phyloP scores from a whole-genome alignment of 1,284 basidiomycete genomes.

The Anthracocystis walkeri region DNA sequence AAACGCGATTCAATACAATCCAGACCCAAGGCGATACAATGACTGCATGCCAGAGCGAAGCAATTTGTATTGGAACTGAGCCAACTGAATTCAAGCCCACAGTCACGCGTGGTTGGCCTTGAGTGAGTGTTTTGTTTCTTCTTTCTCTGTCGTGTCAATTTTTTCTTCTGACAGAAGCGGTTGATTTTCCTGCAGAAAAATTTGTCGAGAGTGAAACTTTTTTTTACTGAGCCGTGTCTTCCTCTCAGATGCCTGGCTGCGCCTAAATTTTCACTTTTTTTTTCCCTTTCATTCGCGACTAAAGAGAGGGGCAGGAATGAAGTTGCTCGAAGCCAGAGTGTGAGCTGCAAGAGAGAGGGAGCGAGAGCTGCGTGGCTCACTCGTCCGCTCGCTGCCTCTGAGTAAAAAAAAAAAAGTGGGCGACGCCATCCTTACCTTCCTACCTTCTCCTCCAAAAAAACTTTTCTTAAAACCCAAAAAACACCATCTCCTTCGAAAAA shows the following conservation, averaged over 20 bases:
- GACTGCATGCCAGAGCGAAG: too few relatives aligned
- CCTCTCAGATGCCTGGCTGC: too few relatives aligned
- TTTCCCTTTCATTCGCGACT: constrained; percentile 6
- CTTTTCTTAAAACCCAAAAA: constrained; percentile 46
- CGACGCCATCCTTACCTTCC: constrained; percentile 27
- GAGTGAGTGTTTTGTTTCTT: background rate
- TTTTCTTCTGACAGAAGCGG: too few relatives aligned
- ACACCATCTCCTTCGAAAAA: constrained; percentile 42
- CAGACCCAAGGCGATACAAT: too few relatives aligned
- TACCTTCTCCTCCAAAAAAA: constrained; percentile 47
- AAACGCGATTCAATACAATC: too few relatives aligned
- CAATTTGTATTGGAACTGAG: background rate
- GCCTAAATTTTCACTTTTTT: constrained; percentile 3
- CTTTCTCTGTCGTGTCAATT: too few relatives aligned
- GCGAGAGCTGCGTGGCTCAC: background rate
- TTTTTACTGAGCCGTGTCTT: constrained; percentile 5
- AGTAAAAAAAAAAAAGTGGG: constrained; percentile 5
- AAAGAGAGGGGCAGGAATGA: background rate
- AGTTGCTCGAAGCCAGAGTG: background rate
- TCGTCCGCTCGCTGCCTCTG: constrained; percentile 11
- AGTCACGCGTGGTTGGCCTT: background rate
- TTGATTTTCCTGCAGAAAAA: constrained; percentile 4
- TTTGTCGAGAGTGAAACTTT: constrained; percentile 4
- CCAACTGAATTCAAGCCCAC: background rate
- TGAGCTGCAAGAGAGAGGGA: background rate